These are phyloP conservation scores for Pseudonitzschia delicatissima DNA, from an alignment of 108 stramenopile species.

Conservation along the genomic window DNA sequence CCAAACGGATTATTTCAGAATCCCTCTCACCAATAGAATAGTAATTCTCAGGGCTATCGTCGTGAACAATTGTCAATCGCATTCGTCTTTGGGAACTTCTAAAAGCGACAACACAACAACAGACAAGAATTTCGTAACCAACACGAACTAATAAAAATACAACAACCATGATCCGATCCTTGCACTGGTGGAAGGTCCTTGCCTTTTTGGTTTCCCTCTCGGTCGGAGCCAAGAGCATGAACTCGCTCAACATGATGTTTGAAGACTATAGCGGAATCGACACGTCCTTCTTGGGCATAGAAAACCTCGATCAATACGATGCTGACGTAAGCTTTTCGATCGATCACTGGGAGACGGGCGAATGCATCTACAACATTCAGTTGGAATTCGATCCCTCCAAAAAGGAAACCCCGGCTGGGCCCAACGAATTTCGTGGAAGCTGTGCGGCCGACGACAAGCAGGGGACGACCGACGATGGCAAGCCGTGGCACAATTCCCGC, in stretches of 20 bases:
- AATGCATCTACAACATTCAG: neutral
- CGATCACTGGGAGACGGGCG: neutral
- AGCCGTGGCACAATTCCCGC: conserved; percentile 18
- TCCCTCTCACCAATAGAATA: no score
- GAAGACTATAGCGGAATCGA: conserved; percentile 12
- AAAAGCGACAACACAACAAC: no score
- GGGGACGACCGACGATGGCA: conserved; percentile 21
- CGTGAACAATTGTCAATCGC: no score
- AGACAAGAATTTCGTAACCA: no score
- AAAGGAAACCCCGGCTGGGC: neutral
- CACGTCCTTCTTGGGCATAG: conserved; percentile 17
- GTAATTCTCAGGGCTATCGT: no score
- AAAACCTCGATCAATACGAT: conserved; percentile 7
- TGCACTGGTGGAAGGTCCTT: conserved; percentile 8
- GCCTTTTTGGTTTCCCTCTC: conserved; percentile 9
- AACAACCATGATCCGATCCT: neutral
- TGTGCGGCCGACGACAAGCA: conserved; percentile 11
- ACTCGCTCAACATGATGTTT: conserved; percentile 24
- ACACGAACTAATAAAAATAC: neutral
- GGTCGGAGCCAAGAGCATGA: neutral
- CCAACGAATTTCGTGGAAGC: conserved; percentile 5
- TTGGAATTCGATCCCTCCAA: neutral
- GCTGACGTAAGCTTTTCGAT: conserved; percentile 4
- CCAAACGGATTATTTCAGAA: no score
- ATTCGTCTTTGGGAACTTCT: no score